Evolutionary conservation across 306 rosid species (phyloP), one percentile per base, ranked within the genome.

Genomic region (Luffa acutangula): DNA sequence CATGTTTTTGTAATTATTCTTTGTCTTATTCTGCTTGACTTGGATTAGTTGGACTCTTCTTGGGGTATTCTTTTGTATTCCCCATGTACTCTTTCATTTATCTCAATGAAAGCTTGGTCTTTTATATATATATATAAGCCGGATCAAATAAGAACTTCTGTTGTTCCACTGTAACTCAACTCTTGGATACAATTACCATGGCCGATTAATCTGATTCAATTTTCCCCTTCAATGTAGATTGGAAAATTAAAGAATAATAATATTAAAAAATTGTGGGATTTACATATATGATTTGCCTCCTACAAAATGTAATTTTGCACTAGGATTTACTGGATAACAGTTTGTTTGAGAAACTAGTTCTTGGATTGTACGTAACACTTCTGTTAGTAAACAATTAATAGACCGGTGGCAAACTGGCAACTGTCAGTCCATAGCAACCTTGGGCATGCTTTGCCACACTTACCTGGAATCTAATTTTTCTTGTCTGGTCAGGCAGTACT

Each of bases 401-500:
- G n/a, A 72, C 58, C 21, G 31, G 77, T 48, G 59, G 58, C 42
- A 48, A 45, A 43, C n/a, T 70, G 75, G 36, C 5, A 67, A 11
- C 56, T 7, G 2, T 39, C 11, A n/a, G 76, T 21, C 54, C 39
- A 1, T 70, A 21, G 56, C 18, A 20, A 69, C 66, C 66, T 8
- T 4, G 37, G 33, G 21, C 42, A 13, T 46, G 12, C 15, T 74
- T 74, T 31, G 36, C 45, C 39, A 18, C 7, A 33, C 17, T 57
- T 25, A 14, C 43, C 59, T 21, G 80, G 60, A 78, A 25, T 45
- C 84, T 82, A 54, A 82, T 84, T 78, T 78, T 9, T 83, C 80
- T 79, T 75, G 82, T 81, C 43, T 83, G 85, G 78, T 57, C 92
- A 95, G 99, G 93, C 96, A 84, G 83, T 82, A 84, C 84, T 37